Evolutionary conservation across 371 early-diverging fungal species (phyloP).

Genomic region (Apophysomyces ossiformis): DNA sequence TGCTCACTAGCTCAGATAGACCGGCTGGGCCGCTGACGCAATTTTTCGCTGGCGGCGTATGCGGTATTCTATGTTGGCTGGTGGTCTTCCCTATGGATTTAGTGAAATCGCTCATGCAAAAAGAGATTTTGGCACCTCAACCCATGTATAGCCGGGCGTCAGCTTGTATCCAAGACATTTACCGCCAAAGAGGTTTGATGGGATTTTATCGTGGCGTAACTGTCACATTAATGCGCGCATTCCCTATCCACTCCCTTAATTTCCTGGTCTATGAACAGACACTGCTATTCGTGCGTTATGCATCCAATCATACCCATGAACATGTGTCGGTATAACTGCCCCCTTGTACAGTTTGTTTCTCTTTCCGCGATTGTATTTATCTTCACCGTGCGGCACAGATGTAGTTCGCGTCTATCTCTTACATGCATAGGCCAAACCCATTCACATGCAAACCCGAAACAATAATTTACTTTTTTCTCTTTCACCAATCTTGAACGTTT

Average conservation of each 20-base stretch:
- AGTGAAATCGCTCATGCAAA: conserved; percentile 78
- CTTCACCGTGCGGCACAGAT: not conserved
- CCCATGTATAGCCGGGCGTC: conserved; percentile 49
- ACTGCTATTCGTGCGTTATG: conserved; percentile 23
- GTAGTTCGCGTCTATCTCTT: not conserved
- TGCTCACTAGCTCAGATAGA: conserved; percentile 48
- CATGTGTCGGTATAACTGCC: conserved; percentile 26
- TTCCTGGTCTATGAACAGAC: conserved; percentile 35
- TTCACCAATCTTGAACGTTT: not conserved
- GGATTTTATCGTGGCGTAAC: conserved; percentile 79
- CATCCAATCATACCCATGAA: conserved; percentile 28
- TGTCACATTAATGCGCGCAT: conserved; percentile 78
- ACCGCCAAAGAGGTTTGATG: conserved; percentile 52
- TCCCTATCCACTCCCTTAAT: conserved; percentile 57
- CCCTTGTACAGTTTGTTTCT: not conserved
- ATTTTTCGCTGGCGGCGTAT: conserved; percentile 79
- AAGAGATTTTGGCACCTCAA: conserved; percentile 62
- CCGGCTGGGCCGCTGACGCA: conserved; percentile 70
- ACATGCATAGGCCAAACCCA: not conserved
- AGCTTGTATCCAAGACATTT: conserved; percentile 63
- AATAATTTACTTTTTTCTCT: not conserved
- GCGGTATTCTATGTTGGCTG: conserved; percentile 83
- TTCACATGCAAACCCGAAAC: not conserved
- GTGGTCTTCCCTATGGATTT: conserved; percentile 83
- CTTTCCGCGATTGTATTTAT: conserved; percentile 9